Conservation (phyloP, 768 basidiomycete species). For the Mycena epipterygia region DNA sequence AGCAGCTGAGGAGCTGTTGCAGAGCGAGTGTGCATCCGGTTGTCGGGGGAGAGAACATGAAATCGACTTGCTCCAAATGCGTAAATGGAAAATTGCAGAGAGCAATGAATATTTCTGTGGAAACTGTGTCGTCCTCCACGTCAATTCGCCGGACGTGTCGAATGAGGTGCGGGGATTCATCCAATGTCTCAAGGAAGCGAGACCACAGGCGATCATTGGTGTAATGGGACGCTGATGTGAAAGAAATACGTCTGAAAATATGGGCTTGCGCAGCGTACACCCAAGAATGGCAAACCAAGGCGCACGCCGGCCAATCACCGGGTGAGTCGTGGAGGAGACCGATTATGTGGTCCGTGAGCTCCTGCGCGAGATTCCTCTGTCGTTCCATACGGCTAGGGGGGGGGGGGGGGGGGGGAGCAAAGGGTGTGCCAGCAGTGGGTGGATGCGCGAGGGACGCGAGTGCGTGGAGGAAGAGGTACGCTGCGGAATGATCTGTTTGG, state of each 20-base stretch:
- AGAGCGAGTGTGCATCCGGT: background rate
- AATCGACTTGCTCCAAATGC: constrained; percentile 7
- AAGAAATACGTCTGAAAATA: constrained; percentile 13
- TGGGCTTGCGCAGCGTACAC: constrained; percentile 14
- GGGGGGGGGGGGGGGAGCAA: no score
- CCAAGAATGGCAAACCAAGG: constrained; percentile 11
- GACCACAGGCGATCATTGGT: constrained; percentile 6
- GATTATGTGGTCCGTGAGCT: constrained; percentile 16
- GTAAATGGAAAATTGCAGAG: no score
- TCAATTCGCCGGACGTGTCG: constrained; percentile 13
- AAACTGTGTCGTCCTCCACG: background rate
- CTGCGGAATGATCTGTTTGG: no score
- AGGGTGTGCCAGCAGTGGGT: no score
- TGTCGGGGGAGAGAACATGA: background rate
- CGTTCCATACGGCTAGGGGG: no score
- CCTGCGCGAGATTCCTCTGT: constrained; percentile 4
- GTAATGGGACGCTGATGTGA: background rate
- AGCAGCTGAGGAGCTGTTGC: constrained; percentile 8
- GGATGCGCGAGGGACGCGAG: no score
- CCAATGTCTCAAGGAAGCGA: constrained; percentile 5
- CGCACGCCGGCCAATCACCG: constrained; percentile 10
- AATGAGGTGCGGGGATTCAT: constrained; percentile 6
- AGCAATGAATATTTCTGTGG: constrained; percentile 8
- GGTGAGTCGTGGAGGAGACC: constrained; percentile 12
- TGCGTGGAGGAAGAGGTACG: no score